A percentile compares a stretch with the other conserved stretches of the same genome.
phyloP scores from a whole-genome alignment of 176 grass and related monocot species.

The Aegilops tauschii region DNA sequence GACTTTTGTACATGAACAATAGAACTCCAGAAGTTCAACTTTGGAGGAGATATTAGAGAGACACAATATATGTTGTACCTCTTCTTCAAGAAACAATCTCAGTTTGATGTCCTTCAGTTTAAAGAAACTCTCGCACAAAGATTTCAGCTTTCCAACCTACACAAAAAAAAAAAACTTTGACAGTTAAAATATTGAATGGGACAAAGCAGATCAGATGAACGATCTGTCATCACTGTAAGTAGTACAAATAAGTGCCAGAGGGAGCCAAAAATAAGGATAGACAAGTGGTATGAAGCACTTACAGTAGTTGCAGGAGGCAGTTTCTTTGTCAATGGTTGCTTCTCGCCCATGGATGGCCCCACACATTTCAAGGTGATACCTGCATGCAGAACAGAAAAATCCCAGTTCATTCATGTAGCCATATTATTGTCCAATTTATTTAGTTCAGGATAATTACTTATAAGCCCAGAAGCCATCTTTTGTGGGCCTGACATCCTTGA shows the following conservation, averaged over 20 bases:
- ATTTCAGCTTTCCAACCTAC: conserved; percentile 82
- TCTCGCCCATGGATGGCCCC: conserved; percentile 92
- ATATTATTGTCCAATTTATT: background rate
- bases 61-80: conserved; percentile 39
- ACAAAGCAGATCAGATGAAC: background rate
- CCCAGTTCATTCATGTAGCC: background rate
- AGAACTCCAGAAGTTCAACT: background rate
- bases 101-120: conserved; percentile 81
- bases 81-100: conserved; percentile 78
- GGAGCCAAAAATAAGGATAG: background rate
- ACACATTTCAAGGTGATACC: conserved; percentile 90
- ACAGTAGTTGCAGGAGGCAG: conserved; percentile 78
- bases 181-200: background rate
- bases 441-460: conserved; percentile 48
- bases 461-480: conserved; percentile 83
- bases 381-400: conserved; percentile 25
- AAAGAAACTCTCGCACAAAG: conserved; percentile 84
- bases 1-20: background rate
- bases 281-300: conserved; percentile 5
- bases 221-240: background rate
- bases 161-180: background rate
- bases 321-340: conserved; percentile 77
- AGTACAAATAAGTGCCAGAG: background rate
- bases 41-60: background rate
- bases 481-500: conserved; percentile 60